Evolutionary conservation across 495 filamentous ascomycete genomes (phyloP), one percentile per base, ranked within the genome.

Genomic region (Darksidea phi): DNA sequence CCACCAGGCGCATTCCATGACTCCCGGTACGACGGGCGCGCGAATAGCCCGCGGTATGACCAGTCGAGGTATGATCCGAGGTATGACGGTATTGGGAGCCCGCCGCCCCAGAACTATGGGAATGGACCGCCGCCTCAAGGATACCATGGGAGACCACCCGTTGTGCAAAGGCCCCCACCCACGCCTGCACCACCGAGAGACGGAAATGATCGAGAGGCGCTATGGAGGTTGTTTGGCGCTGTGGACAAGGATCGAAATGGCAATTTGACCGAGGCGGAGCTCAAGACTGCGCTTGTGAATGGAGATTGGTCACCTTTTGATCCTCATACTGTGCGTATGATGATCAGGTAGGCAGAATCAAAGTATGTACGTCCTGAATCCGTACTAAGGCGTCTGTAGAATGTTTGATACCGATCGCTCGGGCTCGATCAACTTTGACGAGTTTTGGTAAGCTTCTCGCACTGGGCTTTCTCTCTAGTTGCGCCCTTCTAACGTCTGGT

Each of bases 381-480:
- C 26, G 47, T 3, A 28, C 47, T 56, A 18, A 52, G 20, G 17
- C 1, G 8, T 12, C 36, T 4, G 48, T 46, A 66, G 87, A 70
- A 97, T 97, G 94, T 98, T 98, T 75, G 94, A 97, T 76, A 85
- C 80, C 63, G 88, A 96, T 76, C 86, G 88, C 57, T 88, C 82
- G 55, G 91, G 93, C 47, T 88, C 85, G 6, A 96, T 98, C 70
- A 88, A 84, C 48, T 98, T 96, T 72, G 86, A 96, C 63, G 94
- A 98, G 74, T 98, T 98, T 67, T 94, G 89, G 80, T 82, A 69
- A 34, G 73, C 54, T 18, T 43, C 54, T 18, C 42, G 18, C 24
- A 10, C 48, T 17, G 43, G 37, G 34, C 48, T 25, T 41, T 15
- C 54, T 26, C n/a, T 36, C 25, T 23, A 0, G 6, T 23, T 17